Conservation (phyloP, 176 grass and related monocot species). For the Carex kokanica region DNA sequence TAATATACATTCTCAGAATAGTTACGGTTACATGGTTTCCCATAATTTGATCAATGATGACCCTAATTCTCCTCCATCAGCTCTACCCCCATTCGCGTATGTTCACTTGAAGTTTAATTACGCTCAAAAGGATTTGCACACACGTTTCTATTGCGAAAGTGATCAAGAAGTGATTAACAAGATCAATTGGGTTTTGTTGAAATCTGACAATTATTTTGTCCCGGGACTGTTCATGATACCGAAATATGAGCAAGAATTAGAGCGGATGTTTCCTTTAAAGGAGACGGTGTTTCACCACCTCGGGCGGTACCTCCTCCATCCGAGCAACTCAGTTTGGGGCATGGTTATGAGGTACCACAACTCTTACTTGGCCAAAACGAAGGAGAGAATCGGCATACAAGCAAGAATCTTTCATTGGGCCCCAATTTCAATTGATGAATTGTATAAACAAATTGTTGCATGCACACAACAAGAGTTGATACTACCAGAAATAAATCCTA, state of each 20-base stretch:
- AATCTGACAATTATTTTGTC: slow-evolving; percentile 37
- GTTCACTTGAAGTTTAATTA: slow-evolving; percentile 25
- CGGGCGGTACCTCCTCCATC: slow-evolving; percentile 35
- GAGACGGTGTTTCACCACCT: slow-evolving; percentile 35
- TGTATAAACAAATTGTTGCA: slow-evolving; percentile 25
- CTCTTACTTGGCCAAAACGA: slow-evolving; percentile 17
- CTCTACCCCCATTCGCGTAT: slow-evolving; percentile 33
- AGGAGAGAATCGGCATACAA: slow-evolving; percentile 31
- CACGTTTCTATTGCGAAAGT: slow-evolving; percentile 33
- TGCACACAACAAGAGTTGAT: slow-evolving; percentile 18
- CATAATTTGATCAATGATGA: slow-evolving; percentile 20
- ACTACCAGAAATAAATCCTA: slow-evolving; percentile 11
- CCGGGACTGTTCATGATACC: slow-evolving; percentile 31
- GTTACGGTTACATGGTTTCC: slow-evolving; percentile 17
- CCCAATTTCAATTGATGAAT: slow-evolving; percentile 21
- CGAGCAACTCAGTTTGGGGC: slow-evolving; percentile 34
- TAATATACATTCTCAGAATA: slow-evolving; percentile 10
- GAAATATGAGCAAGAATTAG: slow-evolving; percentile 24
- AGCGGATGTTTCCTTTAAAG: slow-evolving; percentile 23
- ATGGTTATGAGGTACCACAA: slow-evolving; percentile 27
- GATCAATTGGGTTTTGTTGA: slow-evolving; percentile 37
- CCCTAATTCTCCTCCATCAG: background rate
- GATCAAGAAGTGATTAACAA: slow-evolving; percentile 25
- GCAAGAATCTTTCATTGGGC: slow-evolving; percentile 20
- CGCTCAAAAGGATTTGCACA: background rate